Conservation (phyloP, 208 protist genomes). For the Angomonas deanei region DNA sequence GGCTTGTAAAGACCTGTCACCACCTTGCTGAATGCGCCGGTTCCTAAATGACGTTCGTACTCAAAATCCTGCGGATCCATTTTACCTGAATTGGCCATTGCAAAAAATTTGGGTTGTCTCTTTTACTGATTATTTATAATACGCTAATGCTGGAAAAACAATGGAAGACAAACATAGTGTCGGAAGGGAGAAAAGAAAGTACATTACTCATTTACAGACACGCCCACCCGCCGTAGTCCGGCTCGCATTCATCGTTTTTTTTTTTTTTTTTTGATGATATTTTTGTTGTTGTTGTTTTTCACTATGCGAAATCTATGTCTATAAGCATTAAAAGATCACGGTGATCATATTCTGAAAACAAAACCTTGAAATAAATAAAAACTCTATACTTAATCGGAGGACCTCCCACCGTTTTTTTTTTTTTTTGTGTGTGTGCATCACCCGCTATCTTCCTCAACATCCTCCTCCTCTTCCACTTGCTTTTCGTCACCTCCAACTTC, state of each 20-base stretch:
- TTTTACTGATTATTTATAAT: no score
- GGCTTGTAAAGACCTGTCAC: conserved; percentile 66
- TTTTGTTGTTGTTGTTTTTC: no score
- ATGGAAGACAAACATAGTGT: conserved; percentile 3
- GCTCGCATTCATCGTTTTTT: neutral
- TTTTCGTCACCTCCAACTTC: conserved; percentile 25
- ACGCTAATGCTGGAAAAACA: no score
- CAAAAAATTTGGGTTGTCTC: conserved; percentile 3
- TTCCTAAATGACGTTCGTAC: conserved; percentile 62
- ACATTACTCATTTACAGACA: neutral
- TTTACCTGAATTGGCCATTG: conserved; percentile 10
- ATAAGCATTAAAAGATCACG: no score
- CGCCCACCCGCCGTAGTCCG: neutral
- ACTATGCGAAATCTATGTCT: neutral
- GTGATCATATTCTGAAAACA: no score
- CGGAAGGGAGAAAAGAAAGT: neutral
- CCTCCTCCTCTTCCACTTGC: conserved; percentile 14
- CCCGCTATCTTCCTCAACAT: no score
- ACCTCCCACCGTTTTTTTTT: no score
- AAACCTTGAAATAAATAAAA: no score
- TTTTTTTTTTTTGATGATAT: neutral
- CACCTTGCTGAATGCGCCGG: conserved; percentile 87
- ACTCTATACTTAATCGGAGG: no score
- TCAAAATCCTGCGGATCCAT: conserved; percentile 78
- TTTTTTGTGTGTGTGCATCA: no score